phyloP scores from a whole-genome alignment of 2,329 filamentous ascomycete species.

The Sarocladiaceae sp. region DNA sequence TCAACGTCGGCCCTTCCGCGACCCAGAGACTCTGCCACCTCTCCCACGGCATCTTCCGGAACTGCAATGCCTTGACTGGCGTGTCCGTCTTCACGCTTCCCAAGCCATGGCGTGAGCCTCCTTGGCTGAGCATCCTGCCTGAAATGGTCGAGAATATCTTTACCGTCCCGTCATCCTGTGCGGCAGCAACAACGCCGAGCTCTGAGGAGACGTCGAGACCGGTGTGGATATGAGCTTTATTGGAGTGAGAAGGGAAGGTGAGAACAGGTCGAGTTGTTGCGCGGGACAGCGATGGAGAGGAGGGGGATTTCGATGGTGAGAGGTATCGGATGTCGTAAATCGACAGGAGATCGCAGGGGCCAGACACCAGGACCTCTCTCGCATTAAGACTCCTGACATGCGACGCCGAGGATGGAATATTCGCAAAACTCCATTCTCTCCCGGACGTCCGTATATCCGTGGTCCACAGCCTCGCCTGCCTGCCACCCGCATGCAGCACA shows the following conservation, averaged over 20 bases:
- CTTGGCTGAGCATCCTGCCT: conserved; percentile 30
- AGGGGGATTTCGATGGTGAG: no score
- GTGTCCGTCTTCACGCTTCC: conserved; percentile 16
- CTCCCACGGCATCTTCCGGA: conserved; percentile 38
- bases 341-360: conserved; percentile 41
- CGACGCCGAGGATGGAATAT: conserved; percentile 35
- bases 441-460: conserved; percentile 36
- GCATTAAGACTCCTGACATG: conserved; percentile 43
- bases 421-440: conserved; percentile 24
- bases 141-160: conserved; percentile 43
- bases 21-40: conserved; percentile 40
- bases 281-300: no score
- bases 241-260: conserved; percentile 43
- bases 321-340: conserved; percentile 42
- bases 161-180: conserved; percentile 43
- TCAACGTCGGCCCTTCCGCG: conserved; percentile 28
- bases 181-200: conserved; percentile 46
- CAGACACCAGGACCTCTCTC: conserved; percentile 47
- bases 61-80: conserved; percentile 38
- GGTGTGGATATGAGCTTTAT: conserved; percentile 38
- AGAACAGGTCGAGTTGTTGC: conserved; percentile 33
- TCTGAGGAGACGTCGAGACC: conserved; percentile 42
- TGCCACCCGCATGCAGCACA: conserved; percentile 45
- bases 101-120: conserved; percentile 16
- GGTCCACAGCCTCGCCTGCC: conserved; percentile 38